Percentiles rank a stretch among this genome's conserved stretches.
Evolutionary conservation across 352 stramenopile species (phyloP).

Genomic region (Chrysophaeum taylorii): DNA sequence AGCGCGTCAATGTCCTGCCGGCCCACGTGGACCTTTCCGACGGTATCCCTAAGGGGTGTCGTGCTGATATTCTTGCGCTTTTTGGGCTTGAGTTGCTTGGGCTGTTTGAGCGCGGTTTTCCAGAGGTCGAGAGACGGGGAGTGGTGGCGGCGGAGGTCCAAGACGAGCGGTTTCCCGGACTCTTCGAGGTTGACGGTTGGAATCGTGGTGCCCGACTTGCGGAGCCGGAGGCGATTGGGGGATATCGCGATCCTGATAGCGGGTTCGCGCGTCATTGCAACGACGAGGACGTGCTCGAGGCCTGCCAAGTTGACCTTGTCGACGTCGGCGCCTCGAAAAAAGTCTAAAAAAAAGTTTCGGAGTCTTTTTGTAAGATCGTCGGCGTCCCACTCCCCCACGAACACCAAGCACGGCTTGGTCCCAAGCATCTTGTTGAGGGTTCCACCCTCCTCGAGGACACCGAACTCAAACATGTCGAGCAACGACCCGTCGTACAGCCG

Average conservation of each 20-base stretch:
- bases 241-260: not conserved
- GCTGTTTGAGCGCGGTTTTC: slow-evolving; percentile 84
- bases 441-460: slow-evolving; percentile 60
- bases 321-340: slow-evolving; percentile 72
- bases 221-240: slow-evolving; percentile 41
- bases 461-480: slow-evolving; percentile 94
- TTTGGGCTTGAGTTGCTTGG: slow-evolving; percentile 60
- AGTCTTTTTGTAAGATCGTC: slow-evolving; percentile 65
- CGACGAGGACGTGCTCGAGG: not conserved
- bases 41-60: slow-evolving; percentile 93
- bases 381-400: slow-evolving; percentile 78
- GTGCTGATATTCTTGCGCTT: slow-evolving; percentile 95
- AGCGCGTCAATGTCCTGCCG: slow-evolving; percentile 92
- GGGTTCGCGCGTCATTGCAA: slow-evolving; percentile 16
- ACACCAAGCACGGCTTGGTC: slow-evolving; percentile 87
- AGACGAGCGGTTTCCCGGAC: slow-evolving; percentile 67
- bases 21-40: slow-evolving; percentile 94
- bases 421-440: slow-evolving; percentile 60
- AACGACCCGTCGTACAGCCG: slow-evolving; percentile 94
- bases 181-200: slow-evolving; percentile 65
- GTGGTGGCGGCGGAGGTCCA: slow-evolving; percentile 82
- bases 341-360: slow-evolving; percentile 86
- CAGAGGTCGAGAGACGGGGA: slow-evolving; percentile 85
- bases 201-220: slow-evolving; percentile 29
- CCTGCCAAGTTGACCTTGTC: not conserved